Evolutionary conservation across 2,329 filamentous ascomycete genomes (phyloP), one percentile per base, ranked within the genome.

Genomic region (Chaetomium olivaceum): DNA sequence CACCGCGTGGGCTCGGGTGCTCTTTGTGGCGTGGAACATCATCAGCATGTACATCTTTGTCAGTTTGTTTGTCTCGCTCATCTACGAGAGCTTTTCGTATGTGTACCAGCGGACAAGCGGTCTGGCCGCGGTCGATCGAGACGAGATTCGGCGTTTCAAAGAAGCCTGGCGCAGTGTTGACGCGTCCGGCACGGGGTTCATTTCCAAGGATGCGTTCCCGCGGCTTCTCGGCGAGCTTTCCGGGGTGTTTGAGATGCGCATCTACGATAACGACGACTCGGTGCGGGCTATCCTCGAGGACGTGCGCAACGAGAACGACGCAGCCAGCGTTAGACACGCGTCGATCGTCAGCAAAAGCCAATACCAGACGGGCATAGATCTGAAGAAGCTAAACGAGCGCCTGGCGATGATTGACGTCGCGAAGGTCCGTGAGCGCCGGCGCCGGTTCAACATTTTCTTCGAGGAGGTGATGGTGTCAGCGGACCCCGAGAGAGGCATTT

Each of bases 41-140:
- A 85, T 99, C 78, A 98, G 94, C 90, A 99, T 99, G 95, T 99
- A 99, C 80, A 96, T 99, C 74, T 99, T 99, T 74, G 94, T 98
- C 75, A 97, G 94, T 74, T 81, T 99, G 75, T 99, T 99, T 77
- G 94, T 99, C 66, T 99, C 95, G 58, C 88, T 99, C 76, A 99
- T 99, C 72, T 99, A 96, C 80, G 95, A 99, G 81, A 98, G 93
- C 79, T 99, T 99, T 83, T 97, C 93, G 76, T 99, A 99, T 74
- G 95, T 99, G 69, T 99, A 98, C 76, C 96, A 99, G 80, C 88
- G 93, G 69, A 97, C 94, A 67, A 97, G 91, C 74, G 92, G 93
- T n/a, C 85, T 97, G 72, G 92, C 91, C 6, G 90, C 91, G 67
- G 90, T 99, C 72, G 96, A 92, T 73, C 87, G 95, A 70, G 93